Base-by-base conservation (phyloP, 1,284 basidiomycete species). In the Irpex rosettiformis region DNA sequence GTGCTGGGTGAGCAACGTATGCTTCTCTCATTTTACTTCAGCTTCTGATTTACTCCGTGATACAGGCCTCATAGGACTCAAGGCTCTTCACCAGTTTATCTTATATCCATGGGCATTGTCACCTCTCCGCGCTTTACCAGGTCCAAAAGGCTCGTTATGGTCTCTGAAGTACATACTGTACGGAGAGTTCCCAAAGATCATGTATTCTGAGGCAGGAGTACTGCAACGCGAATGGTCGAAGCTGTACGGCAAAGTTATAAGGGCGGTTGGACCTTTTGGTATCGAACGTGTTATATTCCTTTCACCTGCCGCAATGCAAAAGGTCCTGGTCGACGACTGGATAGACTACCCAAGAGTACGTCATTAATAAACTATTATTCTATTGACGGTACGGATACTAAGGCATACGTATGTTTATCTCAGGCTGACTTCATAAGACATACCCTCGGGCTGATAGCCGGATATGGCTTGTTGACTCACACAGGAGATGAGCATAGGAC, bases 211-310 rank as follows among this genome's bases (percentile, higher is more conserved):
- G 18, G 18, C 54, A 22, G 28, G 40, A 22, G 28, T 55, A 30
- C 54, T 30, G 18, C 54, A 47, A 47, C 54, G 54, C 22, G 54
- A 28, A 29, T 30, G 42, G 43, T 16, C 52, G 18, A 55, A 47
- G 40, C 5, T 47, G 21, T 28, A 33, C 40, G 30, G 45, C 24
- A 22, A 51, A 28, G 25, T 51, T 27, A n/a, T 51, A 16, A 21
- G 48, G 11, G 48, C 48, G 18, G 48, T 51, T 3, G 48, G 48
- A 16, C 48, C 48, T 10, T 51, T 51, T 22, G 48, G 48, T 25
- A 51, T 51, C 48, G 48, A 51, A 28, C 48, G 48, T 13, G 24
- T 51, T 11, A 51, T 51, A 11, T 51, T 51, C 18, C 27, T 51
- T 6, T 51, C 48, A 10, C 48, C 48, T 11, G 3, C 48, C 11